A percentile compares a stretch with the other conserved stretches of the same genome.
Conservation (phyloP, 2,329 filamentous ascomycete species). For the Microthyrium microscopicum region DNA sequence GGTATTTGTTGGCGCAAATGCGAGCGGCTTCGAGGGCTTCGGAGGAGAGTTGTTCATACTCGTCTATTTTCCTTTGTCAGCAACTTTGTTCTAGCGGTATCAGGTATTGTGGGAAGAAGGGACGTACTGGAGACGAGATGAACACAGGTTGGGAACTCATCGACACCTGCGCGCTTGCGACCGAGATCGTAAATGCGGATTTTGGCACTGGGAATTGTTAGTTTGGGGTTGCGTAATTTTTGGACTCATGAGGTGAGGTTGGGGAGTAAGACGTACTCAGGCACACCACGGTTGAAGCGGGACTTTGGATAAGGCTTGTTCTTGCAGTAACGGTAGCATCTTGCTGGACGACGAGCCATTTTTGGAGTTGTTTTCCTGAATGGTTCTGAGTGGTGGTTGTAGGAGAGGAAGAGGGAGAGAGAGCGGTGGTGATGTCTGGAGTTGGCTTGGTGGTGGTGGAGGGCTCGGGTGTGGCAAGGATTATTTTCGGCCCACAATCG, state of each 20-base stretch:
- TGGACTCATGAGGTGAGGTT: no score
- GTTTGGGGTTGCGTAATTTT: not conserved
- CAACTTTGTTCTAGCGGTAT: conserved; percentile 58
- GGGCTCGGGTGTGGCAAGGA: no score
- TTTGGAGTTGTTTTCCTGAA: conserved; percentile 31
- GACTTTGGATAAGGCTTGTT: conserved; percentile 91
- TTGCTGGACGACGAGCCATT: conserved; percentile 98
- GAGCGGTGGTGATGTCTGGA: conserved; percentile 9
- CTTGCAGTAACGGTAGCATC: conserved; percentile 99
- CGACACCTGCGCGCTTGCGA: conserved; percentile 95
- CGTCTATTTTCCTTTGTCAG: conserved; percentile 36
- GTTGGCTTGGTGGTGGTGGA: not conserved
- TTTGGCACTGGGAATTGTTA: conserved; percentile 35
- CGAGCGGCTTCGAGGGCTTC: conserved; percentile 98
- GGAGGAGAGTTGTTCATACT: conserved; percentile 99
- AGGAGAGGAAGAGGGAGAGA: conserved; percentile 11
- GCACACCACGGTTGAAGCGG: conserved; percentile 99
- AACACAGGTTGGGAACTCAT: conserved; percentile 98
- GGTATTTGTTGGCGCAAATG: conserved; percentile 99
- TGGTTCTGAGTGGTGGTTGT: conserved; percentile 19
- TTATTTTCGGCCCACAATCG: no score
- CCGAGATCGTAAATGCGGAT: conserved; percentile 98
- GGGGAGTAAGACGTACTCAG: conserved; percentile 12
- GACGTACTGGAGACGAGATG: conserved; percentile 67
- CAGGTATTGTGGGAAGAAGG: conserved; percentile 43